These are phyloP conservation scores for Colletotrichum shisoi DNA, from an alignment of 2,329 filamentous ascomycete genomes.

Conservation along the genomic window DNA sequence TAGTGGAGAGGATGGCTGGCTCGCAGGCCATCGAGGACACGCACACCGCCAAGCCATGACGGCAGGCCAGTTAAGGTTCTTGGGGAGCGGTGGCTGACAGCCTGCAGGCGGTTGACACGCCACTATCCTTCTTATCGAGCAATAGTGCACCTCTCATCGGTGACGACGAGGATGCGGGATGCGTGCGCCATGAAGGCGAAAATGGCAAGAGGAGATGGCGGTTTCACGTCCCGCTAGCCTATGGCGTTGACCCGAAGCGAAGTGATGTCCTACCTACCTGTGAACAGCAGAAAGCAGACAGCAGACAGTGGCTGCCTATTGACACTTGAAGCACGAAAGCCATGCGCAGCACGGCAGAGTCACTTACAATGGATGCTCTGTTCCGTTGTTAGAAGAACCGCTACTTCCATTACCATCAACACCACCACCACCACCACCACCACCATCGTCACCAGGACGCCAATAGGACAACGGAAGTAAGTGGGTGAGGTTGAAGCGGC, in stretches of 20 bases:
- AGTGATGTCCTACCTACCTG: neutral
- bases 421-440: neutral
- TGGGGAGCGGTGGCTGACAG: constrained; percentile 4
- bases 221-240: constrained; percentile 30
- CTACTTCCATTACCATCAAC: too few relatives aligned
- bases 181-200: constrained; percentile 8
- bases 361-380: neutral
- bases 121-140: neutral
- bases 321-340: neutral
- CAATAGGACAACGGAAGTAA: neutral
- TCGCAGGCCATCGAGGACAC: neutral
- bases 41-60: neutral
- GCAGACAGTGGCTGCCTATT: neutral
- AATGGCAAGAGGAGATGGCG: constrained; percentile 25
- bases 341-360: neutral
- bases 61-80: constrained; percentile 14
- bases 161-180: constrained; percentile 8
- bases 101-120: constrained; percentile 7
- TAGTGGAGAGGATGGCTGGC: neutral
- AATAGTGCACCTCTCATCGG: constrained; percentile 3
- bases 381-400: neutral
- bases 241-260: constrained; percentile 4
- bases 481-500: constrained; percentile 10
- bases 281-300: too few relatives aligned
- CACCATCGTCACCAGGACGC: neutral